Percentiles rank a stretch among this genome's conserved stretches.
These are phyloP conservation scores for Nannizziopsis arthrosporioides DNA, from an alignment of 2,329 filamentous ascomycete genomes.

Conservation along the genomic window DNA sequence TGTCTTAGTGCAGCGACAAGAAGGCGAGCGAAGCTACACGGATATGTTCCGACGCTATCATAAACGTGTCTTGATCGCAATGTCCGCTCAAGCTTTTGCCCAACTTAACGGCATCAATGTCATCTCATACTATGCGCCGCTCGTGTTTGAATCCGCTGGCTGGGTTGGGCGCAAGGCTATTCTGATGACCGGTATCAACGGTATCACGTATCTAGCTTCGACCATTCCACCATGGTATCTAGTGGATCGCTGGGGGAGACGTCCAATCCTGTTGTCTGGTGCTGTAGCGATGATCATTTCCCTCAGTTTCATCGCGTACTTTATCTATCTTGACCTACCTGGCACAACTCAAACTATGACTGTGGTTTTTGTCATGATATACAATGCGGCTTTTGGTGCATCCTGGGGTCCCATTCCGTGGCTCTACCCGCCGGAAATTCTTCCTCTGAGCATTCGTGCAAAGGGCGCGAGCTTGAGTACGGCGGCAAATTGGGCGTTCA, in stretches of 20 bases:
- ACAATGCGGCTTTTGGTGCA: conserved; percentile 93
- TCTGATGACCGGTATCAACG: conserved; percentile 95
- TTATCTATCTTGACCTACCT: conserved; percentile 71
- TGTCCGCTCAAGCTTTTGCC: conserved; percentile 91
- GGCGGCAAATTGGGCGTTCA: conserved; percentile 95
- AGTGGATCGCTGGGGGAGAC: conserved; percentile 81
- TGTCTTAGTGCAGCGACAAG: conserved; percentile 81
- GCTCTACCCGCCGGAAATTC: conserved; percentile 97
- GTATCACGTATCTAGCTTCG: conserved; percentile 76
- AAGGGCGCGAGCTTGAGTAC: conserved; percentile 95
- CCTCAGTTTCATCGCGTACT: conserved; percentile 84
- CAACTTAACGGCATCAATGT: conserved; percentile 99
- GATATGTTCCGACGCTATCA: conserved; percentile 94
- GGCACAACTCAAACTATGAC: conserved; percentile 67
- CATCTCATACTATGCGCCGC: conserved; percentile 95
- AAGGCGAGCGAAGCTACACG: conserved; percentile 78
- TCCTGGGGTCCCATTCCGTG: conserved; percentile 98
- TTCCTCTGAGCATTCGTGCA: conserved; percentile 88
- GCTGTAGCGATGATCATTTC: conserved; percentile 82
- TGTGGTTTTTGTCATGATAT: conserved; percentile 92
- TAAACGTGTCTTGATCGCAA: conserved; percentile 91
- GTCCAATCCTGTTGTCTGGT: conserved; percentile 78
- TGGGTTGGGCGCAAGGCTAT: conserved; percentile 85
- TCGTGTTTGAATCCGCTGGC: conserved; percentile 94
- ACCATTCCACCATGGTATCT: conserved; percentile 96